Evolutionary conservation across 306 rosid species (phyloP).

Genomic region (Prunus mume): DNA sequence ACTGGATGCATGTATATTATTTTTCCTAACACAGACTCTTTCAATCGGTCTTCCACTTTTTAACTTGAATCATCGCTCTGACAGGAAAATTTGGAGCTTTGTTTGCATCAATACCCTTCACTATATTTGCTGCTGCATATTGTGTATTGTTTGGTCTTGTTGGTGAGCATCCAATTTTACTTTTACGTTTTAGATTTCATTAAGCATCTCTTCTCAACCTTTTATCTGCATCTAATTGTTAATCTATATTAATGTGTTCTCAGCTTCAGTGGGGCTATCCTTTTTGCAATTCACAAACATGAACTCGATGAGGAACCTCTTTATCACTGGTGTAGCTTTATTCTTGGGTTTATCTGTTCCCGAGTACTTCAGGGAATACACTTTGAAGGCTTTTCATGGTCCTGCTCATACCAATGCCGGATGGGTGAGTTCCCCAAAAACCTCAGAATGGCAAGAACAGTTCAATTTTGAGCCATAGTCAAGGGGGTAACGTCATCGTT

Average conservation of each 20-base stretch:
- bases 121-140: constrained; percentile 86
- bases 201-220: not conserved
- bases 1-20: not conserved
- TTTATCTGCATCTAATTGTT: constrained; percentile 14
- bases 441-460: too few relatives aligned
- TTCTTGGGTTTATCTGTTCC: constrained; percentile 92
- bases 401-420: constrained; percentile 90
- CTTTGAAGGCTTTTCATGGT: constrained; percentile 80
- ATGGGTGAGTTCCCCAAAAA: constrained; percentile 67
- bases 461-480: too few relatives aligned
- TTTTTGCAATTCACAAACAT: constrained; percentile 99
- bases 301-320: constrained; percentile 97
- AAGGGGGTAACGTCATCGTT: not conserved
- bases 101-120: constrained; percentile 94
- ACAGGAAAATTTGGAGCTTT: constrained; percentile 98
- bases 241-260: constrained; percentile 6
- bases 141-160: constrained; percentile 97
- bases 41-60: not conserved
- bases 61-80: constrained; percentile 9
- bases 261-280: constrained; percentile 98
- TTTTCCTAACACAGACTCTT: not conserved
- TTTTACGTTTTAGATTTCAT: not conserved
- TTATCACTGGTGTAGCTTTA: constrained; percentile 77
- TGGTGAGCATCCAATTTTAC: constrained; percentile 46
- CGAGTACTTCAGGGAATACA: constrained; percentile 82